Evolutionary conservation across 73 alveolate species (phyloP).

Genomic region (Uronychia setigera): DNA sequence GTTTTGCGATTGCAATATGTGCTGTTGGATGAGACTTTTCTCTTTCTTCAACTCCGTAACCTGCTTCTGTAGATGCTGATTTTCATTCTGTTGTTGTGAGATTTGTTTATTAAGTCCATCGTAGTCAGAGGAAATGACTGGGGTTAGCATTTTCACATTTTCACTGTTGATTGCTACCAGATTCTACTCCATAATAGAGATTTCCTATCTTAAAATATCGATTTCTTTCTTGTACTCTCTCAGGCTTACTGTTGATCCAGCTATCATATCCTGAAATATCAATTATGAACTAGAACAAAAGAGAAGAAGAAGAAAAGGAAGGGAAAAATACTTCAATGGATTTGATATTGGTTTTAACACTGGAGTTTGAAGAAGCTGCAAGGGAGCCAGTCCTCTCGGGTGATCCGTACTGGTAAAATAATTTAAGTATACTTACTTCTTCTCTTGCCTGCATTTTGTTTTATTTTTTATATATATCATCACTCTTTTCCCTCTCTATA

Average conservation of each 20-base stretch:
- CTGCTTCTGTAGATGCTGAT: slow-evolving; percentile 54
- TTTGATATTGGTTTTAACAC: slow-evolving; percentile 48
- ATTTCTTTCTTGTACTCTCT: slow-evolving; percentile 65
- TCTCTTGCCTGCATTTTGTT: too few species aligned
- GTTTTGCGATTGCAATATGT: slow-evolving; percentile 16
- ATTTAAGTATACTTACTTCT: too few species aligned
- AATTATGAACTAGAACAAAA: not conserved
- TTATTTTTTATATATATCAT: too few species aligned
- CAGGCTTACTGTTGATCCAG: slow-evolving; percentile 23
- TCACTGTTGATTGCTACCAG: slow-evolving; percentile 47
- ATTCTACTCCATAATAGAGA: slow-evolving; percentile 48
- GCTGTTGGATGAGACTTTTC: slow-evolving; percentile 47
- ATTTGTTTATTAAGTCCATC: slow-evolving; percentile 32
- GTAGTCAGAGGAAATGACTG: slow-evolving; percentile 29
- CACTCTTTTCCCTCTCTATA: too few species aligned
- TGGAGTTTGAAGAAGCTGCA: not conserved
- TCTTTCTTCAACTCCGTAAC: slow-evolving; percentile 62
- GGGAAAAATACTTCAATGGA: slow-evolving; percentile 33
- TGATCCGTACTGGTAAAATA: too few species aligned
- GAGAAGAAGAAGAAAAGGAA: not conserved
- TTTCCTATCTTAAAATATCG: slow-evolving; percentile 48
- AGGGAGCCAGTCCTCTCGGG: not conserved
- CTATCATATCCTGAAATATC: slow-evolving; percentile 19
- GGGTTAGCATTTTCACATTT: slow-evolving; percentile 47
- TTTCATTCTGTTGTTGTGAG: slow-evolving; percentile 39